phyloP scores from a whole-genome alignment of 495 filamentous ascomycete species.

The Aspergillus homomorphus region DNA sequence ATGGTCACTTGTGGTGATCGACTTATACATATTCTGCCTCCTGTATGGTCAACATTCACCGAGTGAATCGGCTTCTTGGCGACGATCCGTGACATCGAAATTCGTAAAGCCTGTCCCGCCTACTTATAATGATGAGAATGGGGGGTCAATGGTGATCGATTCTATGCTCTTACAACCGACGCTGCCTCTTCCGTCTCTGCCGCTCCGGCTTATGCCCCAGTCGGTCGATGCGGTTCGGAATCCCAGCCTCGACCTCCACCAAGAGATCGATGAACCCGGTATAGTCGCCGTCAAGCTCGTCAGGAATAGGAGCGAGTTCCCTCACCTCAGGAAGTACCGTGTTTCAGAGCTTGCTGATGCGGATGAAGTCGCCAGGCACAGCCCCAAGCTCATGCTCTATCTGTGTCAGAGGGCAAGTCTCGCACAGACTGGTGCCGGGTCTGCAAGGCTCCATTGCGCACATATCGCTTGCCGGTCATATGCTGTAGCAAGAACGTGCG shows the following conservation, averaged over 20 bases:
- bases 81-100: not conserved
- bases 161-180: not conserved
- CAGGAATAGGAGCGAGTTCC: not conserved
- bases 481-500: not conserved
- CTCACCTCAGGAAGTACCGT: slow-evolving; percentile 9
- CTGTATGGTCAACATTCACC: not conserved
- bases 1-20: not conserved
- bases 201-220: not conserved
- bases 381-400: not conserved
- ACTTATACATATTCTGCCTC: not conserved
- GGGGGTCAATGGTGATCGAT: not conserved
- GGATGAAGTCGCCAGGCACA: slow-evolving; percentile 4
- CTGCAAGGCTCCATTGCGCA: not conserved
- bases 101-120: not conserved
- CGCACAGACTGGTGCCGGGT: not conserved
- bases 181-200: not conserved
- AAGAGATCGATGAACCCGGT: not conserved
- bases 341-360: slow-evolving; percentile 9
- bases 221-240: not conserved
- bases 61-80: not conserved
- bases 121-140: not conserved
- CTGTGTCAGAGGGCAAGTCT: not conserved
- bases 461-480: too few relatives aligned
- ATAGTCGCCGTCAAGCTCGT: not conserved
- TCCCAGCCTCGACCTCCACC: not conserved